Conservation (phyloP, 257 asterid species). For the Echites panduratus region DNA sequence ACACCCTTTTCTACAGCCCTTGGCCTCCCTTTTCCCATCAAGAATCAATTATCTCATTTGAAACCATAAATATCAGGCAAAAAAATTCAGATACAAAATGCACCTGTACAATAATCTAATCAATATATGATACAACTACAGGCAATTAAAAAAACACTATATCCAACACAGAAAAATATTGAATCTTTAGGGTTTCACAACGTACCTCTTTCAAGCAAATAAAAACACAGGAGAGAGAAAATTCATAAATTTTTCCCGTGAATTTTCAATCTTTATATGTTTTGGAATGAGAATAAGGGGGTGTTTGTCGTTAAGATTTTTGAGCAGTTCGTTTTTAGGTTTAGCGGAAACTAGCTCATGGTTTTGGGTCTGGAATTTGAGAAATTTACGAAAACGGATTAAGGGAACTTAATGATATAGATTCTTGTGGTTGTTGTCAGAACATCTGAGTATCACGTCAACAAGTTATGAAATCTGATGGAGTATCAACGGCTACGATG, state of each 20-base stretch:
- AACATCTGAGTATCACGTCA: not conserved
- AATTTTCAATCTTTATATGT: not conserved
- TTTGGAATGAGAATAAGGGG: constrained; percentile 7
- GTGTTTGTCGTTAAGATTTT: constrained; percentile 14
- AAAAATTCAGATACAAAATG: not conserved
- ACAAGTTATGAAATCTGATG: not conserved
- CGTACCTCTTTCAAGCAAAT: constrained; percentile 5
- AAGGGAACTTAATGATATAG: not conserved
- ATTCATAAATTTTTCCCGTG: not conserved
- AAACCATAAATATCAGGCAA: constrained; percentile 10
- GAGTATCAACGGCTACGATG: not conserved
- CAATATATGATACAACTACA: not conserved
- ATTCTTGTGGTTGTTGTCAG: not conserved
- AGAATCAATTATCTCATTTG: constrained; percentile 18
- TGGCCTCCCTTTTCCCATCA: constrained; percentile 85
- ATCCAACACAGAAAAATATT: not conserved
- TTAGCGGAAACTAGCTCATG: constrained; percentile 1
- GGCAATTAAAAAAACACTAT: not conserved
- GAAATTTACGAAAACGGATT: constrained; percentile 11
- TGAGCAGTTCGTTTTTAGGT: constrained; percentile 23
- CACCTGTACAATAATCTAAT: not conserved
- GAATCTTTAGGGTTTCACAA: constrained; percentile 6
- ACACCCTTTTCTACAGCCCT: constrained; percentile 76
- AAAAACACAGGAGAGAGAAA: not conserved
- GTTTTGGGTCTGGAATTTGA: constrained; percentile 10